Percentiles rank a stretch among this genome's conserved stretches.
These are phyloP conservation scores for Chytriomyces sp. DNA, from an alignment of 192 early-diverging fungal genomes.

Conservation along the genomic window DNA sequence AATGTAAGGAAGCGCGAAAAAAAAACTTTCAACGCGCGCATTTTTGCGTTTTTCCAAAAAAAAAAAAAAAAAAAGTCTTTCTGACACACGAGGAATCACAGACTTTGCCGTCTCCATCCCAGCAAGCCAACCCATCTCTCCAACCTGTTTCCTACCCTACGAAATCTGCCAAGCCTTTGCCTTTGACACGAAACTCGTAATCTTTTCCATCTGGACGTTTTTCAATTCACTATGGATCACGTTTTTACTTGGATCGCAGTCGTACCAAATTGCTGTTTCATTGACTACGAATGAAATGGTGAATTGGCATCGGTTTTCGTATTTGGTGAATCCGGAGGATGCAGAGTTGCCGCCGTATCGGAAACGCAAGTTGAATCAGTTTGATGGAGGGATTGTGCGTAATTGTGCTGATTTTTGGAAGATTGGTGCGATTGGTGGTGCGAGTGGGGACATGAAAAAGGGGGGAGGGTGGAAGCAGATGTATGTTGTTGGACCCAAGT, in stretches of 20 bases:
- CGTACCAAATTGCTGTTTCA: conserved; percentile 75
- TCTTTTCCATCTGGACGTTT: conserved; percentile 72
- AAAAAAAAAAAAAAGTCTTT: conserved; percentile 34
- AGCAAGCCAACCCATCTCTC: conserved; percentile 25
- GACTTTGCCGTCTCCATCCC: conserved; percentile 25
- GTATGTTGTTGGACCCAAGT: neutral
- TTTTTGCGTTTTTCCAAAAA: neutral
- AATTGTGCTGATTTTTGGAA: conserved; percentile 91
- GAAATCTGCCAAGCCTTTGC: conserved; percentile 75
- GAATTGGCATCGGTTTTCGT: conserved; percentile 75
- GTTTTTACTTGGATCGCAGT: conserved; percentile 77
- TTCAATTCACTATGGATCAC: conserved; percentile 83
- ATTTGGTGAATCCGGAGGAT: conserved; percentile 62
- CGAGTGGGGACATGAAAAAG: neutral
- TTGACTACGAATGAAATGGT: conserved; percentile 91
- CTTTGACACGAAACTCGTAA: conserved; percentile 73
- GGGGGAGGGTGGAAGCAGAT: neutral
- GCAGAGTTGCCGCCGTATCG: conserved; percentile 44
- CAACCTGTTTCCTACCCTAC: conserved; percentile 40
- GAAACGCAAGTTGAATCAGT: conserved; percentile 65
- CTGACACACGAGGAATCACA: conserved; percentile 10
- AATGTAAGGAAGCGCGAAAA: too few relatives aligned
- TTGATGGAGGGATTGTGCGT: conserved; percentile 75
- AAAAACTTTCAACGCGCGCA: too few relatives aligned
- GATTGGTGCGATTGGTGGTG: conserved; percentile 11